Conservation (phyloP, 805 yeast species). For the Yamadazyma olivae region DNA sequence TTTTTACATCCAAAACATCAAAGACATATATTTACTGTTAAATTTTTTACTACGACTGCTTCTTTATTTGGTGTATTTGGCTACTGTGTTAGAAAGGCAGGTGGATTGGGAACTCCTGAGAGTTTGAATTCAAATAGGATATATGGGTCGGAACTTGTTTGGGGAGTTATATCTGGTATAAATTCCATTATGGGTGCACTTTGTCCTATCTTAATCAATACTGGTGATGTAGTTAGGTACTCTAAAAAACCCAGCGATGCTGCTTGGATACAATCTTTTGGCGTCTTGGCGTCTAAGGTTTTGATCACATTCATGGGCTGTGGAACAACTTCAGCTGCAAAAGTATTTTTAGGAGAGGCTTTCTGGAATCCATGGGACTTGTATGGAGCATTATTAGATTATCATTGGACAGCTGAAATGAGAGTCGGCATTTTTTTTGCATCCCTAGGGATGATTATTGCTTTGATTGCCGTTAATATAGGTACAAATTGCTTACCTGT, state of each 20-base stretch:
- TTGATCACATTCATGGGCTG: constrained; percentile 9
- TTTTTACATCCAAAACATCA: constrained; percentile 9
- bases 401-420: constrained; percentile 7
- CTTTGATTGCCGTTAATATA: constrained; percentile 5
- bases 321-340: constrained; percentile 10
- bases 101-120: constrained; percentile 9
- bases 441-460: constrained; percentile 8
- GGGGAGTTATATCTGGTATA: constrained; percentile 8
- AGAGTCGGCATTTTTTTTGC: constrained; percentile 8
- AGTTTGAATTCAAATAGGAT: constrained; percentile 2
- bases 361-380: constrained; percentile 11
- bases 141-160: constrained; percentile 6
- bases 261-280: constrained; percentile 10
- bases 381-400: constrained; percentile 7
- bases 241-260: constrained; percentile 6
- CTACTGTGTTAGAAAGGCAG: constrained; percentile 8
- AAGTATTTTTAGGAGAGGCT: constrained; percentile 5
- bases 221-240: constrained; percentile 10
- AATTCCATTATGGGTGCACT: constrained; percentile 10
- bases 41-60: constrained; percentile 6
- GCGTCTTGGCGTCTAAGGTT: constrained; percentile 7
- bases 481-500: constrained; percentile 9
- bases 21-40: constrained; percentile 7
- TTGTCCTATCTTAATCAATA: constrained; percentile 8
- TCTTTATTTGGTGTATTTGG: constrained; percentile 8